Evolutionary conservation across 495 filamentous ascomycete species (phyloP), one percentile per base, ranked within the genome.

Genomic region (Daldinia childiae): DNA sequence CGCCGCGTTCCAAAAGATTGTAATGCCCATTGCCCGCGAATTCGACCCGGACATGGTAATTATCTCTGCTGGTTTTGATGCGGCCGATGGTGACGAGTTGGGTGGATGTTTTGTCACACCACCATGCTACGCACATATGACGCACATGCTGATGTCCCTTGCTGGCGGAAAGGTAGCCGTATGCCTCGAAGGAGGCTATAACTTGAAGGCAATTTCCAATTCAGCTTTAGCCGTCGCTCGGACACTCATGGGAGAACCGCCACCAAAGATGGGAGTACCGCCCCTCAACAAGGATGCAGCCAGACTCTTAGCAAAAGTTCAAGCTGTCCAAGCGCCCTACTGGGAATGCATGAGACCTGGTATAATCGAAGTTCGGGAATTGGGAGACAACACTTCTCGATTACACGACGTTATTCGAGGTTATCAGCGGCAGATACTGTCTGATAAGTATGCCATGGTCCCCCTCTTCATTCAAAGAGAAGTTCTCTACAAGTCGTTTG

Each of bases 141-240:
- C 96, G 8, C 92, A 97, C 75, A 97, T 98, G 94, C 86, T 99
- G 17, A 98, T 98, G 94, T 90, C 91, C 12, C 87, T 99, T n/a
- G 94, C 95, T 2, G 84, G 89, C 50, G 95, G 95, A 39, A 97
- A 95, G 77, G 84, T 98, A 51, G 92, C 92, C 9, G 93, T 97
- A 26, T 97, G 94, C 75, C 82, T 99, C 14, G 95, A 97, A 85
- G 95, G 95, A 57, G 95, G 95, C 19, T 99, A 99, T 77, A 97
- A 99, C 73, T 88, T 98, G 50, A 83, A 87, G 9, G 95, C 96
- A 1, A 98, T 99, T 59, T 94, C 94, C 0, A 88, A 91, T 62
- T 98, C 95, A 21, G 95, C 95, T 12, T 81, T 98, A 2, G 93
- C 94, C 1, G 96, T 99, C 4, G 94, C 93, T 0, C 90, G 90